phyloP scores from a whole-genome alignment of 2,329 filamentous ascomycete genomes.

The Thyridium curvatum region DNA sequence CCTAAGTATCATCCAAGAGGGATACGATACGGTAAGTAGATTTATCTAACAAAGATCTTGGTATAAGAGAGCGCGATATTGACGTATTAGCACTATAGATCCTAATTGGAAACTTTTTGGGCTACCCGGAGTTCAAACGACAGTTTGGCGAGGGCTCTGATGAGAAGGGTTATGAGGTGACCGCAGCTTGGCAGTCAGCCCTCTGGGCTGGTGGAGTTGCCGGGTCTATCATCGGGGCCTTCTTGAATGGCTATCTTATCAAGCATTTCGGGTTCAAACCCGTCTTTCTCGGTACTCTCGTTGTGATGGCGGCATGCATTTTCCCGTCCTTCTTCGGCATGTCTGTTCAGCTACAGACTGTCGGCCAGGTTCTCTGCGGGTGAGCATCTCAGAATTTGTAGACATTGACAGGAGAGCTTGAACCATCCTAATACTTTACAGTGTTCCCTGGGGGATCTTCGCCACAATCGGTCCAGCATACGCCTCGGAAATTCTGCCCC shows the following conservation, averaged over 20 bases:
- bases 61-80: background rate
- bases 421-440: no score
- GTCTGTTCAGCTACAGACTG: conserved; percentile 47
- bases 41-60: background rate
- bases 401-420: no score
- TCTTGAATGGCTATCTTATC: conserved; percentile 40
- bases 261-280: conserved; percentile 36
- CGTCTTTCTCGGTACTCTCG: conserved; percentile 36
- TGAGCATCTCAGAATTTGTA: no score
- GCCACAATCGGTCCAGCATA: conserved; percentile 54
- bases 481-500: conserved; percentile 54
- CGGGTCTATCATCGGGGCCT: conserved; percentile 49
- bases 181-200: conserved; percentile 39
- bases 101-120: conserved; percentile 11
- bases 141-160: conserved; percentile 17
- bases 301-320: conserved; percentile 38
- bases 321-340: conserved; percentile 59
- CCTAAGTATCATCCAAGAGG: conserved; percentile 12
- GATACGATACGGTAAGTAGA: conserved; percentile 10
- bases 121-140: conserved; percentile 12
- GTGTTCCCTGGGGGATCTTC: conserved; percentile 40
- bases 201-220: conserved; percentile 48
- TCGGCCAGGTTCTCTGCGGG: conserved; percentile 54
- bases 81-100: background rate
- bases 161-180: conserved; percentile 28